Evolutionary conservation across 306 rosid genomes (phyloP), one percentile per base, ranked within the genome.

Genomic region (Sechiopsis laciniata): DNA sequence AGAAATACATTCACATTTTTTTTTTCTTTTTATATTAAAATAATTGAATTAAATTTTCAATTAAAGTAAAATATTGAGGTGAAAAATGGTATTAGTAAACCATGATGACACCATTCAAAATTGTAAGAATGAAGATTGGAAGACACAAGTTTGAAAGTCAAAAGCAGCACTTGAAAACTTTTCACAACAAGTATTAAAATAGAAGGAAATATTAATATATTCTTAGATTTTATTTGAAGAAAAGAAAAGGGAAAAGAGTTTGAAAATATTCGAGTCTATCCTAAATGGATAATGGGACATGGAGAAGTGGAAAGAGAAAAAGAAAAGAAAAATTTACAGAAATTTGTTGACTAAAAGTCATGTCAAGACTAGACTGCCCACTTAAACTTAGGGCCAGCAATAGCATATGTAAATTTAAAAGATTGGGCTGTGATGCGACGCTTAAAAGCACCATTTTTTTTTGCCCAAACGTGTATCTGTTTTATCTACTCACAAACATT

Each of bases 251-350:
- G 1, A 24, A 61, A 26, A 32, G 45, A 29, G 68, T 60, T 62
- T 15, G 68, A 32, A 64, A 42, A 68, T 21, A 68, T 48, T 68
- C 57, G 56, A 48, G 40, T 13, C 42, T 68, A 68, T 68, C 73
- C 73, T 11, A 48, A 68, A 68, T 21, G 35, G 55, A 67, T 46
- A 32, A 67, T 46, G 37, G 55, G 72, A n/a, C n/a, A n/a, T n/a
- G n/a, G 2, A 5, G 71, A 65, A 65, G 71, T 42, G 70, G 70
- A 64, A 35, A 35, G 70, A 8, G 70, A 32, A 59, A 24, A 24
- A 24, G 45, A 24, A 22, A 62, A 62, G 68, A 32, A 3, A 8
- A 62, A 7, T 0, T 32, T 5, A 56, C 29, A 3, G 16, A 57
- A 57, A 57, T 3, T 10, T 57, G 24, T 65, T 65, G 71, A 42